phyloP scores from a whole-genome alignment of 768 basidiomycete genomes.

The Russula sp. region DNA sequence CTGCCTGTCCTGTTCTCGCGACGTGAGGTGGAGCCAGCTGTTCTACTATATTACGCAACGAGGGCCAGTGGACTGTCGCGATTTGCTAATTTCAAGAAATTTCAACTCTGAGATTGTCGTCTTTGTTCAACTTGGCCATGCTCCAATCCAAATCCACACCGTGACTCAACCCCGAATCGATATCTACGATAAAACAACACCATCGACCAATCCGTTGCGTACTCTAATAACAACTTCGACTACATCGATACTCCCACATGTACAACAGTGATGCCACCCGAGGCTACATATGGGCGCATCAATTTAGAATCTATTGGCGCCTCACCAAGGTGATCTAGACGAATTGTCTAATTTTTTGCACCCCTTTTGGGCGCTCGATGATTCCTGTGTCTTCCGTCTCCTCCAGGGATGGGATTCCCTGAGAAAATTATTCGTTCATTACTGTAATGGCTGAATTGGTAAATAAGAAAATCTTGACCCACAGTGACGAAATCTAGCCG shows the following conservation, averaged over 20 bases:
- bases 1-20: too few species aligned
- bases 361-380: conserved; percentile 12
- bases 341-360: conserved; percentile 17
- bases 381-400: conserved; percentile 27
- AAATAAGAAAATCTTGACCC: neutral
- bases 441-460: too few species aligned
- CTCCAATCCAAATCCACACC: neutral
- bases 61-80: too few species aligned
- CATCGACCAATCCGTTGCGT: neutral
- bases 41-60: too few species aligned
- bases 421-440: neutral
- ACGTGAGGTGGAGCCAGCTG: too few species aligned
- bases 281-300: neutral
- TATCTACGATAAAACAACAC: conserved; percentile 1
- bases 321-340: neutral
- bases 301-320: too few species aligned
- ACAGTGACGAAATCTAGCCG: conserved; percentile 28
- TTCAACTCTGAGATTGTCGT: conserved; percentile 15
- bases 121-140: neutral
- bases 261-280: conserved; percentile 12
- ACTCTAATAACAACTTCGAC: conserved; percentile 14
- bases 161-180: neutral
- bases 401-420: conserved; percentile 28
- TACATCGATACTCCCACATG: conserved; percentile 26
- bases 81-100: too few species aligned